Evolutionary conservation across 257 asterid species (phyloP).

Genomic region (Plantago ovata): DNA sequence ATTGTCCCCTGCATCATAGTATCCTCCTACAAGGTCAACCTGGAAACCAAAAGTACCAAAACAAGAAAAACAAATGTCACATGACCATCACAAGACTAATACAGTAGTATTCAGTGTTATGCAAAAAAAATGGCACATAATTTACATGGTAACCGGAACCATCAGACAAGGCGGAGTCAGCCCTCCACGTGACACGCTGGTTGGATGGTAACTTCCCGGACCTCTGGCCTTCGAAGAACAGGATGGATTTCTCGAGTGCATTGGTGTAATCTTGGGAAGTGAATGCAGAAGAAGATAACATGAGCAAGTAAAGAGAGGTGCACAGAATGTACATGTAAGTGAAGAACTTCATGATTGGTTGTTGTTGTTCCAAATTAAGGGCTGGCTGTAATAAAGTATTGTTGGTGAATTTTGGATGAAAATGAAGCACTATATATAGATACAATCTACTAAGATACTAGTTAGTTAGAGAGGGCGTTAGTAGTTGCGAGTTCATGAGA

Average conservation of each 20-base stretch:
- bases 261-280: conserved; percentile 48
- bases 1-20: conserved; percentile 89
- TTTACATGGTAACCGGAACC: conserved; percentile 65
- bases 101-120: too few species aligned
- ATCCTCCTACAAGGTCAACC: conserved; percentile 85
- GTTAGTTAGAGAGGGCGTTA: too few species aligned
- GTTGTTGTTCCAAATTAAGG: too few species aligned
- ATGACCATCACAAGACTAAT: too few species aligned
- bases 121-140: too few species aligned
- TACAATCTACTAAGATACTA: too few species aligned
- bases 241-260: conserved; percentile 67
- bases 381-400: too few species aligned
- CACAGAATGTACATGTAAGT: conserved; percentile 21
- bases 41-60: conserved; percentile 7
- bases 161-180: conserved; percentile 59
- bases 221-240: conserved; percentile 83
- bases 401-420: too few species aligned
- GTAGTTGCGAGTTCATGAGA: too few species aligned
- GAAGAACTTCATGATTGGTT: not conserved
- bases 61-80: not conserved
- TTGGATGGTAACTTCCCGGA: conserved; percentile 61
- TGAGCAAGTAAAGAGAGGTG: conserved; percentile 19
- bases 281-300: conserved; percentile 42
- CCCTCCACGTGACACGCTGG: conserved; percentile 67
- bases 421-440: too few species aligned